Evolutionary conservation across 2,329 filamentous ascomycete species (phyloP).

Genomic region (Leptographium wingfieldii): DNA sequence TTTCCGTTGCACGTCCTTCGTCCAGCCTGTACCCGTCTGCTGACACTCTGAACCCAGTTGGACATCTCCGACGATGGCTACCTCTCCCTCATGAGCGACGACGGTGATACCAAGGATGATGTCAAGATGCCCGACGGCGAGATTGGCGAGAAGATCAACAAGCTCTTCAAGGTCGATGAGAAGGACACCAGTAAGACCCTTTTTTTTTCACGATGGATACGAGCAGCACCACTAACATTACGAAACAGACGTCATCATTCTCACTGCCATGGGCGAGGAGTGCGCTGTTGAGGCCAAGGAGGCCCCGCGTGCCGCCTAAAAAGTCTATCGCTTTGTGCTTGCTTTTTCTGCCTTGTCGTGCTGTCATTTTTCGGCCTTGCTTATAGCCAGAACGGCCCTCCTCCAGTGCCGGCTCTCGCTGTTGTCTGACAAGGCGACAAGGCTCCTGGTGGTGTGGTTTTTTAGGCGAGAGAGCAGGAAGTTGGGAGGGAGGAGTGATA

Average conservation of each 20-base stretch:
- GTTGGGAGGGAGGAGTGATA: neutral
- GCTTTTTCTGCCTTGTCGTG: constrained; percentile 6
- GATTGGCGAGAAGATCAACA: constrained; percentile 72
- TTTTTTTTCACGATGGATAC: constrained; percentile 15
- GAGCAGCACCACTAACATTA: constrained; percentile 8
- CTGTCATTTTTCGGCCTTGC: constrained; percentile 7
- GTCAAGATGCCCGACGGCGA: constrained; percentile 88
- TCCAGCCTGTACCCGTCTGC: neutral
- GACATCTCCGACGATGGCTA: constrained; percentile 89
- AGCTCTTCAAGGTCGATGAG: constrained; percentile 65
- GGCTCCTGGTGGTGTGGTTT: constrained; percentile 3
- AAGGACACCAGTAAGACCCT: constrained; percentile 76
- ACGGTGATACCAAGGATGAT: constrained; percentile 84
- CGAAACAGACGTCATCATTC: constrained; percentile 68
- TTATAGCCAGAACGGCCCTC: neutral
- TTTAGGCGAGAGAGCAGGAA: neutral
- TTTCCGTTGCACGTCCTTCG: constrained; percentile 14
- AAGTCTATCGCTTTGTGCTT: constrained; percentile 1
- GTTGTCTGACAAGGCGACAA: constrained; percentile 3
- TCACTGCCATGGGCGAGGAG: constrained; percentile 95
- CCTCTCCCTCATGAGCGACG: constrained; percentile 84
- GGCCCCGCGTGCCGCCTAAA: constrained; percentile 43
- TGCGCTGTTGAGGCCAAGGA: constrained; percentile 88
- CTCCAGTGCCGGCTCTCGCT: neutral
- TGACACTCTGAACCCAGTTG: constrained; percentile 41